Base-by-base conservation (phyloP, 2,329 filamentous ascomycete species). In the Myotisia sp. region DNA sequence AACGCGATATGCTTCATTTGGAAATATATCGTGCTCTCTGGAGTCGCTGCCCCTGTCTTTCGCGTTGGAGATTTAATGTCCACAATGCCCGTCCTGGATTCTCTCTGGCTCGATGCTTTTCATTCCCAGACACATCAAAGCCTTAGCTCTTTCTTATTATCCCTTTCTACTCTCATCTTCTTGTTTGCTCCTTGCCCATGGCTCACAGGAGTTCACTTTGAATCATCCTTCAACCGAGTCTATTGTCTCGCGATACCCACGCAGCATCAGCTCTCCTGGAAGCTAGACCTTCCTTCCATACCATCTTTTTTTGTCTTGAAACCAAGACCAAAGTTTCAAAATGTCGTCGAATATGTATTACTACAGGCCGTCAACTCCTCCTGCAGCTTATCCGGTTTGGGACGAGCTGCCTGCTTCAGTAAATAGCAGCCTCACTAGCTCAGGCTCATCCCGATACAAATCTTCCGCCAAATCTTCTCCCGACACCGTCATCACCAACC, bases 401-500 rank as follows among this genome's bases (percentile, higher is more conserved):
- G 29, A 19, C 8, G 29, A 32, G 29, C 14, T 32, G 5, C 29
- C 22, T 21, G 12, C 8, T 14, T 32, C 29, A 20, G 43, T 44
- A 44, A 74, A 81, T 54, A 65, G 63, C 53, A 73, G 74, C 51
- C n/a, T n/a, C n/a, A 72, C 71, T 49, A 66, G 68, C 39, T 81
- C 77, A 44, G 71, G 74, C 48, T 68, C 70, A 33, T 80, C 79
- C 42, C 60, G 73, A 49, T 65, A 76, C 63, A 45, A 37, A 41
- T 79, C 76, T 34, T 17, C 29, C 19, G 67, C 71, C 48, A 69
- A 79, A 54, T 82, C 78, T 28, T 72, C 71, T 21, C 71, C 71
- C 27, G 79, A 79, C 53, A 80, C 79, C 27, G 65, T 74, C 47
- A 68, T 71, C 60, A 80, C 77, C 13, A 66, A 70, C 44, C 65